phyloP scores from a whole-genome alignment of 306 rosid species.

The Acacia melanoxylon region DNA sequence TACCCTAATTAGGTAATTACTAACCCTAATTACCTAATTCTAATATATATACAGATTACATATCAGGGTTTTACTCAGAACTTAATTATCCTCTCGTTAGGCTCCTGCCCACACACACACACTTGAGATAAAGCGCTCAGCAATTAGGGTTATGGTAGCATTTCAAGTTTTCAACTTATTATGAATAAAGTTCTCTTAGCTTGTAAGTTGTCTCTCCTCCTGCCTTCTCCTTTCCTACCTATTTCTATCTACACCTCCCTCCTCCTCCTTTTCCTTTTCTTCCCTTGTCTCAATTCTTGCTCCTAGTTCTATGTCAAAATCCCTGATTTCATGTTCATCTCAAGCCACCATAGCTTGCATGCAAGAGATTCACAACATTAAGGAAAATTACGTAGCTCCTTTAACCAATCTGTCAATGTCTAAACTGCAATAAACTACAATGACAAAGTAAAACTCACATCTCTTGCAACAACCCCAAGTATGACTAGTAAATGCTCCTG shows the following conservation, averaged over 20 bases:
- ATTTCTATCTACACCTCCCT: no score
- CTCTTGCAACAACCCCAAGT: constrained; percentile 5
- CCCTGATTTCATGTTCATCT: no score
- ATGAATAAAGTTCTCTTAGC: no score
- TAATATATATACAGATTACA: no score
- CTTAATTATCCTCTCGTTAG: not conserved
- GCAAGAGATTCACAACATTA: not conserved
- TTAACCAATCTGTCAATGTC: constrained; percentile 9
- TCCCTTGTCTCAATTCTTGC: no score
- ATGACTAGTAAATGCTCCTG: constrained; percentile 7
- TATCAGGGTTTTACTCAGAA: not conserved
- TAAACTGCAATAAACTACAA: constrained; percentile 14
- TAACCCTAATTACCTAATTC: no score
- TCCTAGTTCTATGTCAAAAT: no score
- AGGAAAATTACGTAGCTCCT: not conserved
- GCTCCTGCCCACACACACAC: not conserved
- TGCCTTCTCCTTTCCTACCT: no score
- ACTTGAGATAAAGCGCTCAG: not conserved
- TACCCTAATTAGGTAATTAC: no score
- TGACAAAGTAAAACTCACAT: not conserved
- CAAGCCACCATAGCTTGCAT: not conserved
- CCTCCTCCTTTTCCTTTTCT: no score
- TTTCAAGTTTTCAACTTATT: no score
- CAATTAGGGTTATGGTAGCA: not conserved
- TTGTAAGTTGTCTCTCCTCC: no score